Base-by-base conservation (phyloP, 352 stramenopile species). In the Globisporangium viniferum region DNA sequence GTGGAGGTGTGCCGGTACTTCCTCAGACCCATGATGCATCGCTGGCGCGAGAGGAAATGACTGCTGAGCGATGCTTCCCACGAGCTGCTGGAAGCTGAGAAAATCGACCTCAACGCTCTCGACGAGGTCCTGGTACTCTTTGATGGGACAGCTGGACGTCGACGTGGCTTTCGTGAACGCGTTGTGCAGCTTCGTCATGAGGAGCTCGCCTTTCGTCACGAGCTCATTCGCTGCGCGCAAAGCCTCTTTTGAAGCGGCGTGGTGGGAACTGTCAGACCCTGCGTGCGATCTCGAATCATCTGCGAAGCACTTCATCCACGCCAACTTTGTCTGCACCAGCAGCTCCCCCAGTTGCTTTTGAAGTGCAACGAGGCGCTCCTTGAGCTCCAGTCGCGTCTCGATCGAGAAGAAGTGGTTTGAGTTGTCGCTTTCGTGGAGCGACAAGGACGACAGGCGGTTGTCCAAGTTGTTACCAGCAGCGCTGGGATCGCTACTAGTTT, bases 271-370 rank as follows among this genome's bases (percentile, higher is more conserved):
- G 3, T 15, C 9, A n/a, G 49, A 22, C 6, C 12, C 7, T 57
- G 15, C 8, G 31, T 61, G 56, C 31, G 58, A n/a, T 18, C 44
- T 31, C 9, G 59, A 65, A 8, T 41, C 33, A 10, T 58, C 48
- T 9, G 33, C 51, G 63, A 85, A 87, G 67, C 82, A 90, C 60
- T 78, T 75, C 82, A 90, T 88, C 80, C 82, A 91, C 29, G 79
- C 80, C 44, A 91, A 64, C 54, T 90, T 88, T 31, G 70, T 67
- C 41, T 79, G 75, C n/a, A 90, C 64, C 3, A 92, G 68, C 48
- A 88, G 66, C 12, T 68, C 65, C 8, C 66, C 61, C 10, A 91
- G 74, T 39, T 79, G 64, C 6, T 62, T 46, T 53, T 90, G 82
- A 35, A 89, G 68, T 14, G 60, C 70, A 4, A 49, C 55, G 4